A percentile compares a stretch with the other conserved stretches of the same genome.
Evolutionary conservation across 2,329 filamentous ascomycete genomes (phyloP).

Genomic region (Penicillium oxalicum): DNA sequence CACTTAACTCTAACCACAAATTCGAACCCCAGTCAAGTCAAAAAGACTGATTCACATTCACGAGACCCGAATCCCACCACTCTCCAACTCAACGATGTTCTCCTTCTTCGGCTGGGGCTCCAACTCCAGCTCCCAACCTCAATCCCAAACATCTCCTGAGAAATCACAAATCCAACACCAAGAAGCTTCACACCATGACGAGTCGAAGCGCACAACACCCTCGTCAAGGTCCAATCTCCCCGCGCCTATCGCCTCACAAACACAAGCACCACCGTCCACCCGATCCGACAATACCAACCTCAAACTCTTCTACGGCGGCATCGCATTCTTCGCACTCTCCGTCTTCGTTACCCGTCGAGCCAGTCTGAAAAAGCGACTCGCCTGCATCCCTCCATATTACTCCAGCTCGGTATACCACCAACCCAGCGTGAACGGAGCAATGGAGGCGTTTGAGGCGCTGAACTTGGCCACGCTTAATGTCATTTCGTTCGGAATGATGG

Average conservation of each 20-base stretch:
- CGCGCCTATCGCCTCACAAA: constrained; percentile 7
- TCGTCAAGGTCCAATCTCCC: too few relatives aligned
- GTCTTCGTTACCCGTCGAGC: constrained; percentile 66
- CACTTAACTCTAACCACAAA: background rate
- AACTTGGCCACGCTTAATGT: constrained; percentile 85
- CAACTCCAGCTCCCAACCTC: constrained; percentile 13
- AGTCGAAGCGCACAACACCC: background rate
- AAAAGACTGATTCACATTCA: too few relatives aligned
- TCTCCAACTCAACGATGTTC: constrained; percentile 16
- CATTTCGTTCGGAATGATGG: constrained; percentile 66
- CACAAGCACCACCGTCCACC: constrained; percentile 9
- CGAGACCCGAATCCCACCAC: background rate
- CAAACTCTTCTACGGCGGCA: constrained; percentile 64
- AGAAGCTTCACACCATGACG: background rate
- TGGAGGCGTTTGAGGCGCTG: constrained; percentile 77
- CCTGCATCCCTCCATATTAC: constrained; percentile 66
- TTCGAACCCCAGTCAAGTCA: background rate
- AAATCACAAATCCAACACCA: constrained; percentile 4
- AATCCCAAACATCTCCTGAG: background rate
- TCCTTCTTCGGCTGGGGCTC: constrained; percentile 23
- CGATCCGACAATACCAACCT: constrained; percentile 23
- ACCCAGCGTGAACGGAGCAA: constrained; percentile 52
- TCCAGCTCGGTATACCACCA: constrained; percentile 42
- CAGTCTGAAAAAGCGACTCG: constrained; percentile 56
- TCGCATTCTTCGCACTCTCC: constrained; percentile 68